Evolutionary conservation across 2,329 filamentous ascomycete species (phyloP).

Genomic region (Clathrospora elynae): DNA sequence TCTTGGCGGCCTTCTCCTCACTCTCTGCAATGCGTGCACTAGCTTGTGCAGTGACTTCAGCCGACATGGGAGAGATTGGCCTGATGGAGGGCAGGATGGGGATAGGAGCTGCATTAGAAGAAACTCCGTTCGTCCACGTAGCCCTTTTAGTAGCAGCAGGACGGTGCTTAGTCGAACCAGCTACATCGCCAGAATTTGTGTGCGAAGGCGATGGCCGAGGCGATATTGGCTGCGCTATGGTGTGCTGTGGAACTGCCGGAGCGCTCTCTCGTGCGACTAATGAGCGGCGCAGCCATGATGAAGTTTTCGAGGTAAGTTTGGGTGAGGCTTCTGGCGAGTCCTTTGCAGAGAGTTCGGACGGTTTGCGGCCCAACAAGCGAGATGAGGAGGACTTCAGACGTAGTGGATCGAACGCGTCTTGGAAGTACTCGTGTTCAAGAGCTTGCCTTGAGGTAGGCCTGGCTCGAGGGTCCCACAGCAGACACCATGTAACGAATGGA

Average conservation of each 20-base stretch:
- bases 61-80: conserved; percentile 94
- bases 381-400: conserved; percentile 89
- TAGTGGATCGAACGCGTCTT: conserved; percentile 87
- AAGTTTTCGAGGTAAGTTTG: conserved; percentile 76
- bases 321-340: conserved; percentile 63
- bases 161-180: conserved; percentile 57
- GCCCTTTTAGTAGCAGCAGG: conserved; percentile 76
- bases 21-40: conserved; percentile 64
- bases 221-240: conserved; percentile 49
- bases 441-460: conserved; percentile 92
- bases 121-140: conserved; percentile 85
- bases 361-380: conserved; percentile 83
- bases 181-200: conserved; percentile 52
- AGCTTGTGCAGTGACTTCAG: conserved; percentile 87
- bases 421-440: conserved; percentile 93
- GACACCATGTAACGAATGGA: conserved; percentile 95
- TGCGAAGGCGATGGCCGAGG: conserved; percentile 52
- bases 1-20: conserved; percentile 76
- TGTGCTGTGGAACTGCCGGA: conserved; percentile 61
- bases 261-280: conserved; percentile 78
- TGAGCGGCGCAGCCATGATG: conserved; percentile 91
- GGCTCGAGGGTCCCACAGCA: conserved; percentile 97
- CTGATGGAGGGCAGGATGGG: conserved; percentile 93
- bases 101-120: conserved; percentile 83
- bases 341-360: conserved; percentile 75